Evolutionary conservation across 2,329 filamentous ascomycete species (phyloP).

Genomic region (Clonostachys rhizophaga): DNA sequence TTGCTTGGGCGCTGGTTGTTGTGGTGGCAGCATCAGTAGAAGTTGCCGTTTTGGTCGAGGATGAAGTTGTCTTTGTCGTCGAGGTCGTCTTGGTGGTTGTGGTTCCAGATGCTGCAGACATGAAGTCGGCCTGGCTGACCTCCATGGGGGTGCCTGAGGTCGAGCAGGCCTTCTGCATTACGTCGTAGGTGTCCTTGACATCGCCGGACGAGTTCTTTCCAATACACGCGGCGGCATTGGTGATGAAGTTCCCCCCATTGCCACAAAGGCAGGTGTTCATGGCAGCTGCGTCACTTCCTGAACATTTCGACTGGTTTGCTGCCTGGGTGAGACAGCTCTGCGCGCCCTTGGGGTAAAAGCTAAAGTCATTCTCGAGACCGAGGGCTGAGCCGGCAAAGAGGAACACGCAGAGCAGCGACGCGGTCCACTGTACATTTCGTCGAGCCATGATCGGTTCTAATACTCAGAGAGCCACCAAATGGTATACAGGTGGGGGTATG

Average conservation of each 20-base stretch:
- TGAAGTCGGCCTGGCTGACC: constrained; percentile 29
- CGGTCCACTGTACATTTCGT: not conserved
- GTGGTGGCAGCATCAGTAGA: not conserved
- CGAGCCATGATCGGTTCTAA: not conserved
- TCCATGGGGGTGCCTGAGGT: constrained; percentile 31
- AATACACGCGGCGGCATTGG: constrained; percentile 33
- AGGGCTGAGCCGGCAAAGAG: not conserved
- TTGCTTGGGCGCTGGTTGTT: not conserved
- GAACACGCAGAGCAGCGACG: not conserved
- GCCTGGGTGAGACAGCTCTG: constrained; percentile 32
- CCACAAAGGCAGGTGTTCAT: constrained; percentile 39
- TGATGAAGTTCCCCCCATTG: constrained; percentile 38
- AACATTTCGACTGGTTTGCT: constrained; percentile 26
- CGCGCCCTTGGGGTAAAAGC: constrained; percentile 30
- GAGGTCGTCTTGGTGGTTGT: constrained; percentile 7
- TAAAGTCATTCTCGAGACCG: constrained; percentile 31
- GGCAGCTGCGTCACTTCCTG: constrained; percentile 18
- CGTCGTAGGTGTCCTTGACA: constrained; percentile 30
- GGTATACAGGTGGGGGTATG: not conserved
- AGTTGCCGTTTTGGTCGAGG: constrained; percentile 5
- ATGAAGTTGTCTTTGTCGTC: not conserved
- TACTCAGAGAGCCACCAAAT: not conserved
- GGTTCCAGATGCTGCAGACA: constrained; percentile 17
- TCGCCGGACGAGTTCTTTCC: constrained; percentile 22
- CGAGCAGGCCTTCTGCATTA: constrained; percentile 30